phyloP scores from a whole-genome alignment of 2,329 filamentous ascomycete genomes.

The Gnomoniopsis sp. region DNA sequence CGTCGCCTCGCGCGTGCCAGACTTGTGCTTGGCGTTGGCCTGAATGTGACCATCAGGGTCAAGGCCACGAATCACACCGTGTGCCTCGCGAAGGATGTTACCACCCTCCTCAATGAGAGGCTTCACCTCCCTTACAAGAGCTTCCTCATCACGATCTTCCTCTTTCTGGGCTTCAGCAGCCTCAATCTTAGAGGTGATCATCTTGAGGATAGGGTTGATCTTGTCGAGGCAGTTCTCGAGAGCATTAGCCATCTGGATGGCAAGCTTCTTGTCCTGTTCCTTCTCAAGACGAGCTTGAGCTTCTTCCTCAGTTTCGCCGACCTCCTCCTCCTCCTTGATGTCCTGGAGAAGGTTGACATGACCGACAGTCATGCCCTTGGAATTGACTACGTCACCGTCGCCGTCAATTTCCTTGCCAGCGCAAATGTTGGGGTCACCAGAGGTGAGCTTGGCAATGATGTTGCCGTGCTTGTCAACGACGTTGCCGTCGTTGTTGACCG shows the following conservation, averaged over 20 bases:
- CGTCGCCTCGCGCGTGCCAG: conserved; percentile 69
- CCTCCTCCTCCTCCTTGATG: conserved; percentile 43
- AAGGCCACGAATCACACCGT: conserved; percentile 80
- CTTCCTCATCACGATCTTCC: conserved; percentile 87
- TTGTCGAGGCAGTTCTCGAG: conserved; percentile 79
- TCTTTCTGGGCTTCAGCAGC: conserved; percentile 74
- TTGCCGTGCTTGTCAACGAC: conserved; percentile 58
- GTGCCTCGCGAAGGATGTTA: conserved; percentile 79
- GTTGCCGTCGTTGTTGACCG: conserved; percentile 57
- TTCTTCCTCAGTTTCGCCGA: conserved; percentile 57
- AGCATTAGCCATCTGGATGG: conserved; percentile 68
- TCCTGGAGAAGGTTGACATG: conserved; percentile 65
- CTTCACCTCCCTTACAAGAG: conserved; percentile 80
- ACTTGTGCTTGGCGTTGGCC: conserved; percentile 78
- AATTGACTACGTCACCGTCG: conserved; percentile 68
- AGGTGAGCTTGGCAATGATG: conserved; percentile 63
- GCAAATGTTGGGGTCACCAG: conserved; percentile 62
- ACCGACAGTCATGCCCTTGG: conserved; percentile 63
- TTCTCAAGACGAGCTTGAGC: conserved; percentile 53
- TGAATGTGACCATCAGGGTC: conserved; percentile 87
- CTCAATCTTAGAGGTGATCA: conserved; percentile 83
- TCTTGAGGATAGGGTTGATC: conserved; percentile 79
- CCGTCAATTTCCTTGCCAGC: conserved; percentile 68
- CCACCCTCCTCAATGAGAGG: conserved; percentile 85
- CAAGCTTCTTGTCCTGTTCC: conserved; percentile 71